Evolutionary conservation across 176 grass and related monocot genomes (phyloP).

Genomic region (Eremochloa ophiuroides): DNA sequence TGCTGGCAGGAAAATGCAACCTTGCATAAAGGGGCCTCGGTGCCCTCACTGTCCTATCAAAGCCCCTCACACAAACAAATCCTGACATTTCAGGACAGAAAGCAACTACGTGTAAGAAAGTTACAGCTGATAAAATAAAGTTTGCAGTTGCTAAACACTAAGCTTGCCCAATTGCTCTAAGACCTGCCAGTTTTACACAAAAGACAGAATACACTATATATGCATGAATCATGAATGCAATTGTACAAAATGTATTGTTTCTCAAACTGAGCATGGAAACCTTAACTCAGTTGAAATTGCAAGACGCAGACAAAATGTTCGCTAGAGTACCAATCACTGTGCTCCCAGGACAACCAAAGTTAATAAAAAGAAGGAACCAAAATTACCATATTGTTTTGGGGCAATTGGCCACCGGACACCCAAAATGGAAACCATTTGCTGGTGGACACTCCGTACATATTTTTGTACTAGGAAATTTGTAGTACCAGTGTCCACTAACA

Average conservation of each 20-base stretch:
- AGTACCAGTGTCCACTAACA: too few species aligned
- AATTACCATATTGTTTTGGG: neutral
- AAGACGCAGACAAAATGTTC: neutral
- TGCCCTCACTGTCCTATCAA: conserved; percentile 48
- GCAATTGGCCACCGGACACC: too few species aligned
- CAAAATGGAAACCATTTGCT: too few species aligned
- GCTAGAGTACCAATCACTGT: neutral
- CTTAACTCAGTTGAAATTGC: neutral
- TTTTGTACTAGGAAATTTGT: too few species aligned
- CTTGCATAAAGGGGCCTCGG: conserved; percentile 66
- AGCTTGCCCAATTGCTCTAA: neutral
- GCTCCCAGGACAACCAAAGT: neutral
- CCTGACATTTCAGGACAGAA: conserved; percentile 23
- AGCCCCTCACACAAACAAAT: conserved; percentile 69
- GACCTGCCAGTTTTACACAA: neutral
- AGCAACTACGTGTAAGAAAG: neutral
- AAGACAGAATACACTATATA: neutral
- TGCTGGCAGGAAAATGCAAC: conserved; percentile 62
- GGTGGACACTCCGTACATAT: too few species aligned
- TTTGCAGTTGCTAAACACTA: neutral
- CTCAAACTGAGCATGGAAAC: neutral
- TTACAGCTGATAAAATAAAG: neutral
- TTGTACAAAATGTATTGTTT: neutral
- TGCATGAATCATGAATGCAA: conserved; percentile 6
- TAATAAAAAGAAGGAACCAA: neutral